phyloP scores from a whole-genome alignment of 2,329 filamentous ascomycete genomes.

The Ascosphaera apis region DNA sequence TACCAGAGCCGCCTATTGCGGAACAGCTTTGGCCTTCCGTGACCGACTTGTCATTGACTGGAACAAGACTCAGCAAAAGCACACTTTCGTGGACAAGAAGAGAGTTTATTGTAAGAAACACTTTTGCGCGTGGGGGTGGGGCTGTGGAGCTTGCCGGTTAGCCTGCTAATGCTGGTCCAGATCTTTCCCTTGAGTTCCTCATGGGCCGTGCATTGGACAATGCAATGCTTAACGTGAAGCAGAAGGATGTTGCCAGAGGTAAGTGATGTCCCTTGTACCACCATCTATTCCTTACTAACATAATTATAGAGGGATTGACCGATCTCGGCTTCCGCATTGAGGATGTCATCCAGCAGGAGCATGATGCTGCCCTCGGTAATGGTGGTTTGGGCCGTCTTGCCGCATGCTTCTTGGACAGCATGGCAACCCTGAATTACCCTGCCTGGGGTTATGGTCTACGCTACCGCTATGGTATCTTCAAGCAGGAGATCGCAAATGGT shows the following conservation, averaged over 20 bases:
- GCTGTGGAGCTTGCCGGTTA: not conserved
- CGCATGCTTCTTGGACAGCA: conserved; percentile 88
- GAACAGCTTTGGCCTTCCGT: conserved; percentile 74
- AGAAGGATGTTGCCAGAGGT: conserved; percentile 70
- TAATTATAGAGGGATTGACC: conserved; percentile 41
- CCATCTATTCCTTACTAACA: not conserved
- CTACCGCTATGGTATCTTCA: conserved; percentile 96
- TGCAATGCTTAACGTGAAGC: conserved; percentile 86
- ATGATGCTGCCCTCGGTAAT: conserved; percentile 89
- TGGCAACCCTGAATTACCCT: conserved; percentile 83
- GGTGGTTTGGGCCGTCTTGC: conserved; percentile 85
- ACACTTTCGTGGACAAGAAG: conserved; percentile 78
- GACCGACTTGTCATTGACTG: conserved; percentile 85
- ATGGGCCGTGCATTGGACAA: conserved; percentile 96
- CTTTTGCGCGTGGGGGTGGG: not conserved
- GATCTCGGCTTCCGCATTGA: conserved; percentile 95
- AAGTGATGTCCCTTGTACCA: conserved; percentile 10
- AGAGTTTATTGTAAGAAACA: conserved; percentile 56
- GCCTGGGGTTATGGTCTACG: conserved; percentile 94
- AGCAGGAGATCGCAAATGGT: conserved; percentile 94
- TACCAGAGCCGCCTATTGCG: conserved; percentile 58
- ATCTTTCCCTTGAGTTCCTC: conserved; percentile 87
- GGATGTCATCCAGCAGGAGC: conserved; percentile 82
- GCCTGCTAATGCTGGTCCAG: conserved; percentile 14
- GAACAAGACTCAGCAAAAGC: conserved; percentile 95